Base-by-base conservation (phyloP, 257 asterid species). In the Nicotiana paniculata region DNA sequence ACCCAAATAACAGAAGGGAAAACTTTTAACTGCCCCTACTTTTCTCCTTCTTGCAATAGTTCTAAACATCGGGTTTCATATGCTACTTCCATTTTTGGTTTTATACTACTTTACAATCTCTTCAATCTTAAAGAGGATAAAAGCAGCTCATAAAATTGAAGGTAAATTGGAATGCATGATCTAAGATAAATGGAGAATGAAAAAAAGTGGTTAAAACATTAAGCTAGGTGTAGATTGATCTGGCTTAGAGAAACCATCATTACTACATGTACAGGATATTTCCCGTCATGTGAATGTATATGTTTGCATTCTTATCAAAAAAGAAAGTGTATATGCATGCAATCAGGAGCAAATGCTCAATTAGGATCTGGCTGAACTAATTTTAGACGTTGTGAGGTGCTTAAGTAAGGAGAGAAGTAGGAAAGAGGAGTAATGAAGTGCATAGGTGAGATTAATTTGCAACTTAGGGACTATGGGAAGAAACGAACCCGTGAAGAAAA, bases 281-380 rank as follows among this genome's bases (percentile, higher is more conserved):
- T 46, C 62, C 51, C 62, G 3, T 26, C 15, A 72, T 43, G 58
- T 72, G 78, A 43, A 33, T 53, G 24, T 11, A 11, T 70, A 43
- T 18, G 24, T 39, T 54, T 69, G 59, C 78, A 46, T 72, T 21
- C 59, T 12, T 72, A 43, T 12, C 6, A 13, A 13, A 72, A 69
- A 21, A 17, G 33, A 69, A 69, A 24, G 78, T 24, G 12, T 39
- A n/a, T 26, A 63, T 72, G 59, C 21, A 30, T 72, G 48, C 2
- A 24, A 74, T 74, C 61, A 74, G 79, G 78, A 46, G 33, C 62
- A 74, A 74, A 46, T 48, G 61, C 61, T 48, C 61, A 72, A 72
- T 24, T 46, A 72, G 61, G 48, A 24, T 48, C 79, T 46, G 24
- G 39, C 37, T 46, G 2, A 13, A 72, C 79, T 33, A 72, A 48